Base-by-base conservation (phyloP, 169 alveolate genomes). In the Plasmodium fragile region DNA sequence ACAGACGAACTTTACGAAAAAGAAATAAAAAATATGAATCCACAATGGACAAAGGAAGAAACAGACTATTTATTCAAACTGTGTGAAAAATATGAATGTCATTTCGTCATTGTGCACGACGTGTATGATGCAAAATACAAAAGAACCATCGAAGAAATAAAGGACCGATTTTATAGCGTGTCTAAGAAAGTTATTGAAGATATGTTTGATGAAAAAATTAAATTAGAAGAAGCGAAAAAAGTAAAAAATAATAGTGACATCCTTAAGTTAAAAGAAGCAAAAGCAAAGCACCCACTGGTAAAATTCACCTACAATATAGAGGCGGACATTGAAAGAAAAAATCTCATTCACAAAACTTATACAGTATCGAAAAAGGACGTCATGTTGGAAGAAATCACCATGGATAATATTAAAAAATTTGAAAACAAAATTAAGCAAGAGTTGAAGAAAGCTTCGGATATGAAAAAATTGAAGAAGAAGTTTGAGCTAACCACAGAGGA, bases 31-130 rank as follows among this genome's bases (percentile, higher is more conserved):
- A 41, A 77, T 18, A 53, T 87, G 90, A 87, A 87, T 49, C 11
- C 73, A 59, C 77, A 78, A 55, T 97, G 98, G 98, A 93, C 97
- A 18, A 96, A 96, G 90, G 98, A 96, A 71, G 98, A 97, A 81
- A 97, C 98, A 13, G 97, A 93, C 85, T 82, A 95, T 95, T 82
- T 97, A 39, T 96, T 97, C 81, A 97, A 97, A 70, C 92, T 97
- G n/a, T 97, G 98, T 65, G 98, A 95, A 82, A 97, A 95, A 93
- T 97, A 96, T 82, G 98, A 97, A 81, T 95, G 97, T 39, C 92
- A 97, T 34, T 97, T 97, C 71, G 92, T 97, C 72, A 95, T 96
- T 28, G 95, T 97, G 36, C 96, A 97, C 75, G 98, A 97, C 93
- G 93, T 96, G 52, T 95, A 95, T 80, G 96, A 96, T 92, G 72